phyloP scores from a whole-genome alignment of 768 basidiomycete genomes.

The Russula griseocarnosa region DNA sequence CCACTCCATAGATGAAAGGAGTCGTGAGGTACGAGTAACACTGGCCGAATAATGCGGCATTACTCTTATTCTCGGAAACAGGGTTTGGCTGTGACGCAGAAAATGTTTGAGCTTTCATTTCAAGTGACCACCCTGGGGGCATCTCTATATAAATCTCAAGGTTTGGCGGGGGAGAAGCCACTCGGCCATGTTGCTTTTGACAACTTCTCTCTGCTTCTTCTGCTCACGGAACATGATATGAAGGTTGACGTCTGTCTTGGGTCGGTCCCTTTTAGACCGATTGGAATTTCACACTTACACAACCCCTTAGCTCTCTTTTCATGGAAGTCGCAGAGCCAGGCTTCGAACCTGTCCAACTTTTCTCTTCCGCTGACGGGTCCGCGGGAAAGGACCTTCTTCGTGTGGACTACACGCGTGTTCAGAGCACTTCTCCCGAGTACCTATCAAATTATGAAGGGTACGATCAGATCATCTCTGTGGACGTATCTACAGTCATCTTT shows the following conservation, averaged over 20 bases:
- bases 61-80: constrained; percentile 22
- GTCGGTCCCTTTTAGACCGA: constrained; percentile 38
- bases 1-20: constrained; percentile 61
- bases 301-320: constrained; percentile 55
- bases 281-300: constrained; percentile 24
- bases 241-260: constrained; percentile 77
- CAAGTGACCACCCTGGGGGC: constrained; percentile 79
- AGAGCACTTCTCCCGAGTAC: constrained; percentile 85
- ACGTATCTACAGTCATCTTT: constrained; percentile 87
- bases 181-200: constrained; percentile 79
- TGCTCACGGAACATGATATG: constrained; percentile 80
- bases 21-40: constrained; percentile 41
- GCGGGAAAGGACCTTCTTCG: constrained; percentile 64
- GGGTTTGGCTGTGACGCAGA: constrained; percentile 48
- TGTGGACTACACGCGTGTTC: constrained; percentile 74
- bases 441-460: constrained; percentile 72
- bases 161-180: constrained; percentile 59
- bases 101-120: constrained; percentile 81
- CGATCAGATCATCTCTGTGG: constrained; percentile 83
- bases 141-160: constrained; percentile 65
- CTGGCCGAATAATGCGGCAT: constrained; percentile 1
- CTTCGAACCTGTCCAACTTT: constrained; percentile 52
- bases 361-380: constrained; percentile 53
- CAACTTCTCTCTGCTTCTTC: constrained; percentile 71
- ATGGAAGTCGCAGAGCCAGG: constrained; percentile 66